Conservation (phyloP, 1,284 basidiomycete genomes). For the Jaminaea rosea region DNA sequence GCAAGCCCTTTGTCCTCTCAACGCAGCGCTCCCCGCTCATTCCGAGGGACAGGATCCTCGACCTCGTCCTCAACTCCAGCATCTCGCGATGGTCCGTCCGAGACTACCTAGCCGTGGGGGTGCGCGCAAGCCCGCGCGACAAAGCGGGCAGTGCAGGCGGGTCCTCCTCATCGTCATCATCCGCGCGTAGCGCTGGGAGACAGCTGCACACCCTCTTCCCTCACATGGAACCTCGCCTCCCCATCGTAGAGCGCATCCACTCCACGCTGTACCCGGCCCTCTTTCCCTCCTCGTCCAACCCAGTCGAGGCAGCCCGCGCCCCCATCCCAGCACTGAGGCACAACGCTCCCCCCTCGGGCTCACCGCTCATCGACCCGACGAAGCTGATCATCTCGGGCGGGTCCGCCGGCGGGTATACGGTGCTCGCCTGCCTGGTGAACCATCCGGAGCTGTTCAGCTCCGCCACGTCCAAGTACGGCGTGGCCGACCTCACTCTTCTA, state of each 20-base stretch:
- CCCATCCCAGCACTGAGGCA: background rate
- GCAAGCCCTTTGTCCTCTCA: background rate
- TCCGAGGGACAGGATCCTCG: constrained; percentile 29
- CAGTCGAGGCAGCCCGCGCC: background rate
- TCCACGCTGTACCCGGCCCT: constrained; percentile 12
- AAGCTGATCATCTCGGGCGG: constrained; percentile 10
- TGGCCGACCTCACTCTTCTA: constrained; percentile 55
- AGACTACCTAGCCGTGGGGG: constrained; percentile 27
- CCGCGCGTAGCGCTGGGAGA: constrained; percentile 2
- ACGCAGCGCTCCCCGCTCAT: constrained; percentile 7
- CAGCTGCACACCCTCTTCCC: constrained; percentile 13
- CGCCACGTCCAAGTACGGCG: constrained; percentile 54
- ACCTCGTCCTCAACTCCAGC: constrained; percentile 28
- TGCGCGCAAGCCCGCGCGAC: background rate
- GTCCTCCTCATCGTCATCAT: no score
- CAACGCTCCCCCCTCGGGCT: background rate
- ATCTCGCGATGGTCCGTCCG: constrained; percentile 24
- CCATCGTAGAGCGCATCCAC: constrained; percentile 15
- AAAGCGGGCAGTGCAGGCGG: no score
- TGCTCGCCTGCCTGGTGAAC: constrained; percentile 48
- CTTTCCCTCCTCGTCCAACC: background rate
- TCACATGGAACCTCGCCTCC: constrained; percentile 19
- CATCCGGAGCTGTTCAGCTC: constrained; percentile 50
- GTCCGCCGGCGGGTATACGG: constrained; percentile 7
- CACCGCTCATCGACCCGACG: constrained; percentile 1